Conservation (phyloP, 805 yeast species). For the Metschnikowia corniflorae region DNA sequence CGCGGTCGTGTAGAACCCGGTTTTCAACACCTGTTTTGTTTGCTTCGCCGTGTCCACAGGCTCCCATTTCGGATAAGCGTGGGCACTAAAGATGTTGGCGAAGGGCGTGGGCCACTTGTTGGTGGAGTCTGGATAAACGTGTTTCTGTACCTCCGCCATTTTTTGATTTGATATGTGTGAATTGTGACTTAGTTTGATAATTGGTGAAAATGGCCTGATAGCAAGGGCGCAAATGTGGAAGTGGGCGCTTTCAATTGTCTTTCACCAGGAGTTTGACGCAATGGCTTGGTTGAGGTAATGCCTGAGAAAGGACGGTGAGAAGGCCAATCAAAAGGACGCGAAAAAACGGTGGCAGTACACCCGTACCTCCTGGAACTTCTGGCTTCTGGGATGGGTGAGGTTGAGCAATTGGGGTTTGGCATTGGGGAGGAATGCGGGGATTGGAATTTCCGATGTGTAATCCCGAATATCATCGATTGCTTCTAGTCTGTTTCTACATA, state of each 20-base stretch:
- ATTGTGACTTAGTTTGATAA: no score
- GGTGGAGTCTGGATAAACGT: conserved; percentile 34
- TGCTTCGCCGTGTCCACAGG: conserved; percentile 55
- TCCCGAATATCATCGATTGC: no score
- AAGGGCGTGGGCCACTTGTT: conserved; percentile 42
- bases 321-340: conserved; percentile 17
- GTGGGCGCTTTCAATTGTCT: no score
- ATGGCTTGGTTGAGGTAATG: neutral
- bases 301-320: neutral
- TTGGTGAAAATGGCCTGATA: no score
- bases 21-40: conserved; percentile 45
- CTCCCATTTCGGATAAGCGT: conserved; percentile 45
- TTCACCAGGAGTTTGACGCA: no score
- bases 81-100: conserved; percentile 34
- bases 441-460: no score
- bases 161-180: conserved; percentile 1
- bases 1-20: conserved; percentile 45
- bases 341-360: conserved; percentile 17
- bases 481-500: no score
- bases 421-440: no score
- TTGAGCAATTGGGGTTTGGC: no score
- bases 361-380: neutral
- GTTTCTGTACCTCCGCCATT: conserved; percentile 22
- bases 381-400: no score
- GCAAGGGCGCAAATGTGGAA: no score